These are phyloP conservation scores for Paxillus rubicundulus DNA, from an alignment of 768 basidiomycete genomes.

Conservation along the genomic window DNA sequence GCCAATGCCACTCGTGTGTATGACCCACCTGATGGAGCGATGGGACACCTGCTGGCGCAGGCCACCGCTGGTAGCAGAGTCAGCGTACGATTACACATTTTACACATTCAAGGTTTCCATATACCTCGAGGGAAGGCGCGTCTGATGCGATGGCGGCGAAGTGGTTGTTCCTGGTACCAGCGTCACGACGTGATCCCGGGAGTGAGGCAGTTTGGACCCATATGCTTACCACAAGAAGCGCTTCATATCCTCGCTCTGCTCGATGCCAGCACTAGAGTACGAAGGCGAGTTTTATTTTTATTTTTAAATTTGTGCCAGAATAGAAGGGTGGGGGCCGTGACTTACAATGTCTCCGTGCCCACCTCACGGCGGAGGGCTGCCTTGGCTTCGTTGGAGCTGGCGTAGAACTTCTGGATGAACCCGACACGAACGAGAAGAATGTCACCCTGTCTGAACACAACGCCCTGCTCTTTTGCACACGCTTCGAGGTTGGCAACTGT, in stretches of 20 bases:
- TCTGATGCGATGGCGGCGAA: slow-evolving; percentile 70
- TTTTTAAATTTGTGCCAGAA: background rate
- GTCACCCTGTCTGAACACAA: slow-evolving; percentile 57
- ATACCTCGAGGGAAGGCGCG: slow-evolving; percentile 62
- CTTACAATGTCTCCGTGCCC: slow-evolving; percentile 51
- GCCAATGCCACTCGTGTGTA: background rate
- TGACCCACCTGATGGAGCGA: slow-evolving; percentile 55
- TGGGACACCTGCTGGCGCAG: slow-evolving; percentile 39
- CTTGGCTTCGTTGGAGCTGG: slow-evolving; percentile 41
- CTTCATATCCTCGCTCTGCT: slow-evolving; percentile 69
- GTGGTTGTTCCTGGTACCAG: slow-evolving; percentile 58
- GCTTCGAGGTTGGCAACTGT: slow-evolving; percentile 54
- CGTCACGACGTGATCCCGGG: background rate
- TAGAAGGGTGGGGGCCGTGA: slow-evolving; percentile 4
- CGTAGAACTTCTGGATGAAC: slow-evolving; percentile 57
- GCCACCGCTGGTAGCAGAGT: slow-evolving; percentile 47
- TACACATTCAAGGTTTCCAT: slow-evolving; percentile 3
- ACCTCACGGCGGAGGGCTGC: slow-evolving; percentile 38
- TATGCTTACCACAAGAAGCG: slow-evolving; percentile 62
- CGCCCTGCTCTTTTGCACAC: slow-evolving; percentile 57
- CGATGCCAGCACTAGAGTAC: slow-evolving; percentile 55
- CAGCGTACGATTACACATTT: background rate
- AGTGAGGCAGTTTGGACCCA: background rate
- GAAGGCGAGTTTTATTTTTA: too few species aligned
- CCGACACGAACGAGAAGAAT: slow-evolving; percentile 60